Percentiles rank a stretch among this genome's conserved stretches.
phyloP scores from a whole-genome alignment of 108 stramenopile species.

The Seminavis robusta region DNA sequence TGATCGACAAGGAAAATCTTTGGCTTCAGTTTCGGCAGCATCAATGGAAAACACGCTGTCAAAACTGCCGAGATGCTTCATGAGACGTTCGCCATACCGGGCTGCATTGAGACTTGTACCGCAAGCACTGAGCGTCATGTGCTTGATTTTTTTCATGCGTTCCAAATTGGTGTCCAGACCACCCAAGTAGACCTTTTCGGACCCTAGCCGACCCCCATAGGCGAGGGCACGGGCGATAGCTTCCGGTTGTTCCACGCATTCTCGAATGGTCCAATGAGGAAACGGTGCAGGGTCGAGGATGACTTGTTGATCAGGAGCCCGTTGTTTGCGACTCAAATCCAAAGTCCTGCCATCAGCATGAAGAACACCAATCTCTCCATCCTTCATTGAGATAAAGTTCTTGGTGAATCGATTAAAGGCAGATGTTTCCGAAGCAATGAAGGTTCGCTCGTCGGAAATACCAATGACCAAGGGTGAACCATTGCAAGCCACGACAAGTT shows the following conservation, averaged over 20 bases:
- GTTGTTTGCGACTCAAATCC: constrained; percentile 85
- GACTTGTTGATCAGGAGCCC: constrained; percentile 91
- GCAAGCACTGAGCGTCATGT: constrained; percentile 89
- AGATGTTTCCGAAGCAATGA: constrained; percentile 95
- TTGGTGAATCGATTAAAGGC: constrained; percentile 98
- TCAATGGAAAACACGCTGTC: constrained; percentile 86
- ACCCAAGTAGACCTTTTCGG: constrained; percentile 68
- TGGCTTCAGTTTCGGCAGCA: constrained; percentile 88
- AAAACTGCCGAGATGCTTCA: constrained; percentile 95
- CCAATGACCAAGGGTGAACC: constrained; percentile 98
- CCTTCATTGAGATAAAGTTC: constrained; percentile 97
- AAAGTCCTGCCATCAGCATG: constrained; percentile 88
- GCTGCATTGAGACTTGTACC: constrained; percentile 96
- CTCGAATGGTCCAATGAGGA: constrained; percentile 96
- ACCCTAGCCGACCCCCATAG: constrained; percentile 84
- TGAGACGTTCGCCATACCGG: constrained; percentile 93
- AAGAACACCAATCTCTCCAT: constrained; percentile 97
- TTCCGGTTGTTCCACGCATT: constrained; percentile 92
- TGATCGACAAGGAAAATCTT: constrained; percentile 71
- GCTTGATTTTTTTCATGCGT: constrained; percentile 70
- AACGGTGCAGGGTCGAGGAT: constrained; percentile 89
- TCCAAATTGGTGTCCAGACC: constrained; percentile 84
- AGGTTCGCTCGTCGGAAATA: constrained; percentile 87
- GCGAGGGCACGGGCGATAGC: constrained; percentile 91
- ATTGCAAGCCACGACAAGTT: constrained; percentile 95